Evolutionary conservation across 2,329 filamentous ascomycete genomes (phyloP).

Genomic region (Amylocarpus encephaloides): DNA sequence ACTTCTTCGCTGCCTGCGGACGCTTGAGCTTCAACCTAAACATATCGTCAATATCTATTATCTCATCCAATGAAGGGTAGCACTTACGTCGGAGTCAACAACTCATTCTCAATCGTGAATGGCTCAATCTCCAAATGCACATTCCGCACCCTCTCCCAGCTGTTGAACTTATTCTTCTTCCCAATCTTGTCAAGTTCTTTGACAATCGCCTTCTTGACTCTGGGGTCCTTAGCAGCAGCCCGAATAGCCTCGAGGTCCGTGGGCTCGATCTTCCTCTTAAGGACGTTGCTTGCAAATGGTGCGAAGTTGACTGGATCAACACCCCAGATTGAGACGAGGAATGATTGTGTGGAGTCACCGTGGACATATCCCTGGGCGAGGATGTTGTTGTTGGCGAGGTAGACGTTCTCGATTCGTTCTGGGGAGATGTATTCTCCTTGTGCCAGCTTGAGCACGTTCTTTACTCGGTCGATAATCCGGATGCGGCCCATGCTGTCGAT

Average conservation of each 20-base stretch:
- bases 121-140: conserved; percentile 75
- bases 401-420: conserved; percentile 94
- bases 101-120: conserved; percentile 87
- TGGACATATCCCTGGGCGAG: conserved; percentile 82
- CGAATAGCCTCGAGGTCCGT: conserved; percentile 63
- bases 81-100: conserved; percentile 78
- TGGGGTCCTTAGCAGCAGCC: conserved; percentile 59
- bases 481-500: conserved; percentile 83
- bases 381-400: conserved; percentile 72
- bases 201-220: conserved; percentile 68
- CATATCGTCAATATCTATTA: conserved; percentile 18
- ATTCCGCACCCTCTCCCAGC: conserved; percentile 76
- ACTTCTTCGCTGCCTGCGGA: conserved; percentile 55
- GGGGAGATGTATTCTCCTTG: conserved; percentile 98
- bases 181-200: conserved; percentile 74
- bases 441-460: conserved; percentile 97
- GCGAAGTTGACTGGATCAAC: conserved; percentile 82
- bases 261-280: conserved; percentile 58
- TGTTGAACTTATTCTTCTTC: conserved; percentile 82
- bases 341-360: conserved; percentile 76
- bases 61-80: neutral
- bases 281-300: conserved; percentile 68
- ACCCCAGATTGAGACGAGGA: conserved; percentile 80
- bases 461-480: conserved; percentile 90
- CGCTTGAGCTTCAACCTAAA: conserved; percentile 64